Percentiles rank a stretch among this genome's conserved stretches.
Evolutionary conservation across 2,329 filamentous ascomycete species (phyloP).

Genomic region (Fusarium armeniacum): DNA sequence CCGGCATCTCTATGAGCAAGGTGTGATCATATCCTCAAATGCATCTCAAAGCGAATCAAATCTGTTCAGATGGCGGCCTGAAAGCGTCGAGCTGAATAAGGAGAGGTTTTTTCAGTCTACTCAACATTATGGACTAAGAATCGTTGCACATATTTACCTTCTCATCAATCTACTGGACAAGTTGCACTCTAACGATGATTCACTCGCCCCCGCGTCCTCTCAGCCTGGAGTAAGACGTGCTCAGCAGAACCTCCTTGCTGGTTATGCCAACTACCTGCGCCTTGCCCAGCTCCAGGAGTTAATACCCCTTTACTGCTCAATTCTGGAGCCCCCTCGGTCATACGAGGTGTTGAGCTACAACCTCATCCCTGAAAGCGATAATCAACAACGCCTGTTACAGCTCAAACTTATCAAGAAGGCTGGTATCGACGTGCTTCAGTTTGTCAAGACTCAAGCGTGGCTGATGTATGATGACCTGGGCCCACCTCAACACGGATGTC

Average conservation of each 20-base stretch:
- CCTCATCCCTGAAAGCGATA: constrained; percentile 78
- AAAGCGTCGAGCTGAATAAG: constrained; percentile 55
- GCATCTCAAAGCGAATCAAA: constrained; percentile 48
- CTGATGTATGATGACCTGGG: constrained; percentile 66
- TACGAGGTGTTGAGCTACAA: constrained; percentile 82
- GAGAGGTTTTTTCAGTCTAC: constrained; percentile 67
- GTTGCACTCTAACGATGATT: constrained; percentile 56
- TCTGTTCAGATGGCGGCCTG: constrained; percentile 46
- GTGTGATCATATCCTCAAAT: constrained; percentile 55
- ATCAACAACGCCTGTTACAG: constrained; percentile 74
- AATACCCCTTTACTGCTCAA: constrained; percentile 89
- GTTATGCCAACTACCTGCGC: constrained; percentile 85
- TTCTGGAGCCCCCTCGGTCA: constrained; percentile 74
- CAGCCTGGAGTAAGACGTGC: constrained; percentile 57
- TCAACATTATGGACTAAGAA: constrained; percentile 75
- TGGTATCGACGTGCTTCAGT: constrained; percentile 77
- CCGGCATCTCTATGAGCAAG: constrained; percentile 71
- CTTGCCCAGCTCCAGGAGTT: constrained; percentile 79
- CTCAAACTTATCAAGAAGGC: constrained; percentile 82
- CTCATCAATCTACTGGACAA: constrained; percentile 77
- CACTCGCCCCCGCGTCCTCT: constrained; percentile 22
- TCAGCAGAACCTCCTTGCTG: constrained; percentile 82
- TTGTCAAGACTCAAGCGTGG: constrained; percentile 77
- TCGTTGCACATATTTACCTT: constrained; percentile 75
- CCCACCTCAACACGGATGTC: constrained; percentile 50